A percentile compares a stretch with the other conserved stretches of the same genome.
Conservation (phyloP, 352 stramenopile species). For the Phytophthora vignae region DNA sequence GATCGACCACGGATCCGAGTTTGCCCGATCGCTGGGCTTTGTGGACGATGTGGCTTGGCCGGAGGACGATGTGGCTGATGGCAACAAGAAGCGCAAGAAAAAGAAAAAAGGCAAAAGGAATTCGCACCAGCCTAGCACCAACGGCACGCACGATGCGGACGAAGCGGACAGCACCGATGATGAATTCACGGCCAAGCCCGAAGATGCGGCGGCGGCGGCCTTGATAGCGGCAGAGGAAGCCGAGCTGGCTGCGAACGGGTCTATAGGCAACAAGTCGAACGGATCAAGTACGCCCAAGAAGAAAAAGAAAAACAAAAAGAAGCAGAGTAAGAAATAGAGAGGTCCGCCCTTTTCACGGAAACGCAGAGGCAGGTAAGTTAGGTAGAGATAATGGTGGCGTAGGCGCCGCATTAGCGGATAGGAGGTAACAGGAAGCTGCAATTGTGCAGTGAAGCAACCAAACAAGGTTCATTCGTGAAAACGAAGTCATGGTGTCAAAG, state of each 20-base stretch:
- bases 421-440: conserved; percentile 18
- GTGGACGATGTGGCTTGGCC: conserved; percentile 88
- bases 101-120: conserved; percentile 69
- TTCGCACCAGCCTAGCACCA: conserved; percentile 28
- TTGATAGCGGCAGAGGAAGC: conserved; percentile 41
- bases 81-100: conserved; percentile 83
- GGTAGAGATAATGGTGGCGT: conserved; percentile 26
- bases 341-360: conserved; percentile 19
- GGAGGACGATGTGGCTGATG: conserved; percentile 57
- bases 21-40: conserved; percentile 81
- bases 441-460: conserved; percentile 10
- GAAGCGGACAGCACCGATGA: conserved; percentile 36
- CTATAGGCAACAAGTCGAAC: conserved; percentile 28
- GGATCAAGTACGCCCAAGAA: conserved; percentile 52
- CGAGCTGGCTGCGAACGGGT: conserved; percentile 34
- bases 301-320: conserved; percentile 61
- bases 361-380: conserved; percentile 35
- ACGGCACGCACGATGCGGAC: conserved; percentile 18
- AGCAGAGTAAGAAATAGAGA: conserved; percentile 62
- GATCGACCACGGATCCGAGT: conserved; percentile 88
- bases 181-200: conserved; percentile 33
- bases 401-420: conserved; percentile 17
- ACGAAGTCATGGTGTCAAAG: background rate
- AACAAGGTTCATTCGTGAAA: conserved; percentile 14
- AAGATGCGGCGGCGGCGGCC: conserved; percentile 36